phyloP scores from a whole-genome alignment of 1,139 yeast species.

The Pichia sorboxylosa region DNA sequence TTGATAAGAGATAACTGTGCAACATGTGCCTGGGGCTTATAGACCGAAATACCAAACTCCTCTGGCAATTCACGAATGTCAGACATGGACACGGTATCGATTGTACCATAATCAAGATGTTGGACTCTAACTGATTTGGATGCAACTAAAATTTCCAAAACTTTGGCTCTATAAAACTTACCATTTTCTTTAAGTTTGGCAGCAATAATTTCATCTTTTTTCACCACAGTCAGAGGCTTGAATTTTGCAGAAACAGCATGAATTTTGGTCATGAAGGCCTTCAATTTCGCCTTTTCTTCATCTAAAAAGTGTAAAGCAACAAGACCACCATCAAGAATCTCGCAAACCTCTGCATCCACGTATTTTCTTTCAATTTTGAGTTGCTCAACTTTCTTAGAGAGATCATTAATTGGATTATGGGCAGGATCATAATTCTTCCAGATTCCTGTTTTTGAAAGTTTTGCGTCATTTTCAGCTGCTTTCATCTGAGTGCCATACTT shows the following conservation, averaged over 20 bases:
- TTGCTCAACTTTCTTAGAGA: constrained; percentile 21
- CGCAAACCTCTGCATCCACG: constrained; percentile 52
- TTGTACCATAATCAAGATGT: constrained; percentile 57
- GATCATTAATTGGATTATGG: constrained; percentile 16
- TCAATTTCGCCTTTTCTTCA: constrained; percentile 28
- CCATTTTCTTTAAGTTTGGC: constrained; percentile 45
- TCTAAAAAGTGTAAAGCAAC: constrained; percentile 42
- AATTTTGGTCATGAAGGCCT: constrained; percentile 35
- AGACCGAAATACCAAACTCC: constrained; percentile 31
- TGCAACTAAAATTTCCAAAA: constrained; percentile 39
- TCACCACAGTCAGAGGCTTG: constrained; percentile 20
- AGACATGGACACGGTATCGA: constrained; percentile 35
- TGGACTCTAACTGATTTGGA: constrained; percentile 39
- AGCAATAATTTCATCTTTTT: constrained; percentile 48
- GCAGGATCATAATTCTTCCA: constrained; percentile 50
- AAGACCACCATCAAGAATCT: constrained; percentile 39
- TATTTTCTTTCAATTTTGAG: constrained; percentile 29
- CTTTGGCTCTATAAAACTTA: constrained; percentile 51
- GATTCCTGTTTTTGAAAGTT: constrained; percentile 42
- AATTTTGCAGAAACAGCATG: constrained; percentile 27
- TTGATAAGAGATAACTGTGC: constrained; percentile 45
- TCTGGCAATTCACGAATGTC: constrained; percentile 46
- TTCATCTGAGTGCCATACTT: constrained; percentile 41
- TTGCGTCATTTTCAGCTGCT: constrained; percentile 57
- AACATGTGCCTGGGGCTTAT: constrained; percentile 49